Percentiles rank a stretch among this genome's conserved stretches.
Conservation (phyloP, 108 stramenopile species). For the Stephanodiscus triporus region DNA sequence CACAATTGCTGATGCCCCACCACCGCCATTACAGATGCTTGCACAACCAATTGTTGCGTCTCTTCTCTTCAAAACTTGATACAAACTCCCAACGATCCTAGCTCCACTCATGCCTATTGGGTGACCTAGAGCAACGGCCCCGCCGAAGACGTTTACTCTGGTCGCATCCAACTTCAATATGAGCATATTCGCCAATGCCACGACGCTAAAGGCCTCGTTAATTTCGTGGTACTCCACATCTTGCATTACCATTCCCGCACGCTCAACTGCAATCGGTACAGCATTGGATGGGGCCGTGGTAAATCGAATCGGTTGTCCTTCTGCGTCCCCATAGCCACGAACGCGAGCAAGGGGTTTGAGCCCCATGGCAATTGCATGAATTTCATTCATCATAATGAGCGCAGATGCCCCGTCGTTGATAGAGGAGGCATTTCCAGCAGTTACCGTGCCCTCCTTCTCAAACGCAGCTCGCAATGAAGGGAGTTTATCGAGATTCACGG, state of each 20-base stretch:
- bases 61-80: constrained; percentile 80
- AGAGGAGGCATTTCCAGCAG: constrained; percentile 96
- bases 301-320: constrained; percentile 89
- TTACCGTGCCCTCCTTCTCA: constrained; percentile 91
- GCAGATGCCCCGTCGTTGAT: constrained; percentile 97
- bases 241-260: constrained; percentile 72
- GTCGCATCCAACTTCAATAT: constrained; percentile 78
- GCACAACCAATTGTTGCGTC: constrained; percentile 93
- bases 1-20: constrained; percentile 95
- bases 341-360: constrained; percentile 86
- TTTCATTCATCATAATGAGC: constrained; percentile 87
- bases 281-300: constrained; percentile 92
- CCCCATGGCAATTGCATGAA: constrained; percentile 61
- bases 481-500: constrained; percentile 79
- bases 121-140: constrained; percentile 95
- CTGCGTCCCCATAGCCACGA: constrained; percentile 88
- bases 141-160: constrained; percentile 93
- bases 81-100: constrained; percentile 91
- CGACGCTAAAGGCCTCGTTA: constrained; percentile 98
- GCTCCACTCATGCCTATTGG: constrained; percentile 96
- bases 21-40: constrained; percentile 98
- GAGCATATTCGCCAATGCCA: constrained; percentile 90
- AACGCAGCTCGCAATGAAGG: constrained; percentile 84
- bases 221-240: constrained; percentile 97
- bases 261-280: constrained; percentile 82